Conservation (phyloP, 2,329 filamentous ascomycete species). For the Beauveria sp. region DNA sequence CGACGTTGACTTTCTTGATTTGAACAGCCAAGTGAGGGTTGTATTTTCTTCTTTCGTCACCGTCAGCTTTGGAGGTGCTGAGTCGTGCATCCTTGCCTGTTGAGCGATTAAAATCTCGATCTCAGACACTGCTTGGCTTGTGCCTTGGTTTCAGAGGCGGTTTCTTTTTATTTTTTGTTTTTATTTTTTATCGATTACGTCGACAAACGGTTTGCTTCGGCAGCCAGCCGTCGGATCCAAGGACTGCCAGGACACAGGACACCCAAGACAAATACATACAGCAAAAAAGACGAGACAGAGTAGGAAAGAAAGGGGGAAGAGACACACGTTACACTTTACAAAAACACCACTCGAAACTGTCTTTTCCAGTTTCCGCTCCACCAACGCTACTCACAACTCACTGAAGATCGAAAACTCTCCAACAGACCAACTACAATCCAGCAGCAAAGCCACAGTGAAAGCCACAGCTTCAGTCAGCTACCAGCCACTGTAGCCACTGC, state of each 20-base stretch:
- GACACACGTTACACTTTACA: no score
- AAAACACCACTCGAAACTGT: no score
- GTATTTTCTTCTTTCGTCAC: neutral
- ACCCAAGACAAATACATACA: neutral
- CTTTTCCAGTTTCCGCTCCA: no score
- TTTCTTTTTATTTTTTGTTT: neutral
- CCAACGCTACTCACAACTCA: no score
- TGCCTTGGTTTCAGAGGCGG: neutral
- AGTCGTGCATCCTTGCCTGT: neutral
- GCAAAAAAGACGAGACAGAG: neutral
- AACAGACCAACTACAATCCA: no score
- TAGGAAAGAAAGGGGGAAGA: neutral
- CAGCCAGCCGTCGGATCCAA: neutral
- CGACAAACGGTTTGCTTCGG: neutral
- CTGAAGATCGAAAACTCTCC: no score
- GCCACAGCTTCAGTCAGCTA: no score
- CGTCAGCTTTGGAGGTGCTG: no score
- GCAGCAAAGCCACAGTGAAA: no score
- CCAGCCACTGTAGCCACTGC: no score
- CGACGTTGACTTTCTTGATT: neutral
- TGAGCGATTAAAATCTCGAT: slow-evolving; percentile 4
- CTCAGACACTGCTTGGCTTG: neutral
- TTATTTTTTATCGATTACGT: neutral
- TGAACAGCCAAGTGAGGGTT: no score
- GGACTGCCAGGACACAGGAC: neutral